Evolutionary conservation across 805 yeast species (phyloP).

Genomic region (Nakazawaea pomicola): DNA sequence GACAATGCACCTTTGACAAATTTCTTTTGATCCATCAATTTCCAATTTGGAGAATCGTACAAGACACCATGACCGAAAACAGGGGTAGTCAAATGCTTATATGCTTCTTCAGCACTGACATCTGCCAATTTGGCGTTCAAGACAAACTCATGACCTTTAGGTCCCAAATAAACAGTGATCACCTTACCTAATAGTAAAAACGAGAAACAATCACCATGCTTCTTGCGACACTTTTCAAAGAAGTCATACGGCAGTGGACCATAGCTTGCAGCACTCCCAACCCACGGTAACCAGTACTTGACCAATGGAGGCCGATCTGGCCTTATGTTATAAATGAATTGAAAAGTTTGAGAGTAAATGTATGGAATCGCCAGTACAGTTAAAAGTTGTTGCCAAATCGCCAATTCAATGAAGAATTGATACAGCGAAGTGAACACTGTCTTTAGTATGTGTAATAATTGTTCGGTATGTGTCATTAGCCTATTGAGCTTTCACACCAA

Average conservation of each 20-base stretch:
- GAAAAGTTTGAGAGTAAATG: conserved; percentile 61
- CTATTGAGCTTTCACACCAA: neutral
- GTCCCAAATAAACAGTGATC: conserved; percentile 95
- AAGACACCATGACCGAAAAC: conserved; percentile 98
- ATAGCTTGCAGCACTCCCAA: conserved; percentile 84
- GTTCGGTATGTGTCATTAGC: neutral
- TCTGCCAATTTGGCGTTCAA: conserved; percentile 85
- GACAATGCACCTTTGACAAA: conserved; percentile 90
- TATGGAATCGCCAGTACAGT: conserved; percentile 47
- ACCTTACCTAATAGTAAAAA: conserved; percentile 83
- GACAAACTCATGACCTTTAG: conserved; percentile 95
- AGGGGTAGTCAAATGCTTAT: conserved; percentile 94
- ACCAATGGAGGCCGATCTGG: conserved; percentile 86
- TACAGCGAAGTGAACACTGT: neutral
- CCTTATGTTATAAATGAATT: conserved; percentile 60
- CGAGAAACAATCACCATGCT: conserved; percentile 91
- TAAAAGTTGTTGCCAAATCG: conserved; percentile 20
- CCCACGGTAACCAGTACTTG: conserved; percentile 91
- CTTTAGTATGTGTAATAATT: neutral
- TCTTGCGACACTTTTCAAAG: conserved; percentile 69
- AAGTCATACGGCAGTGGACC: conserved; percentile 94
- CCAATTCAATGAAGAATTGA: neutral
- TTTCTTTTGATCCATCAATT: conserved; percentile 97
- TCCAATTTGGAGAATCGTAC: conserved; percentile 90
- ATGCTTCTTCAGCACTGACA: conserved; percentile 95